Conservation (phyloP, 1,284 basidiomycete genomes). For the Moniliella sp. region DNA sequence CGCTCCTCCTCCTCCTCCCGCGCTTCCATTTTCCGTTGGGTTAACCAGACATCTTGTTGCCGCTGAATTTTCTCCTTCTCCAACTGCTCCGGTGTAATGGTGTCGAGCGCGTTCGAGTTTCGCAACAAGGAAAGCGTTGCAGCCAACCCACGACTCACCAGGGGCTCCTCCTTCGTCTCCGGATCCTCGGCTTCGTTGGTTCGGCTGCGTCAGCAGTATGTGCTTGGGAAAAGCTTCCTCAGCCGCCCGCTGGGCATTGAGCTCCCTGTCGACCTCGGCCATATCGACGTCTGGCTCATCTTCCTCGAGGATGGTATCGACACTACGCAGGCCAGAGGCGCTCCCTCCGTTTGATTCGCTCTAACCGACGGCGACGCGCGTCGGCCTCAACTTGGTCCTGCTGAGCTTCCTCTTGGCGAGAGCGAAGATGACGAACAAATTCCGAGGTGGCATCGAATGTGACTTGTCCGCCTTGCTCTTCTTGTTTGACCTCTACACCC, state of each 20-base stretch:
- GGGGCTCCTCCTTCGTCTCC: constrained; percentile 4
- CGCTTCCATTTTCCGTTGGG: constrained; percentile 54
- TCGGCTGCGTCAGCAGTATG: too few relatives aligned
- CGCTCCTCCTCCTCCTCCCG: constrained; percentile 53
- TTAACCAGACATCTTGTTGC: constrained; percentile 72
- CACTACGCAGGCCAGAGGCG: neutral
- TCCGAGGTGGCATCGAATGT: constrained; percentile 92
- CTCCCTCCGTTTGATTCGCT: neutral
- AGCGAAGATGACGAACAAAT: constrained; percentile 66
- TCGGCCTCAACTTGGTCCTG: neutral
- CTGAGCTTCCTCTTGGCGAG: neutral
- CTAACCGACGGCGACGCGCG: neutral
- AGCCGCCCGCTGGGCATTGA: neutral
- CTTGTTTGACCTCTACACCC: too few relatives aligned
- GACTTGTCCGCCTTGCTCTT: constrained; percentile 35
- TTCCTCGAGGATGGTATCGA: neutral
- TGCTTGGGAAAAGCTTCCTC: neutral
- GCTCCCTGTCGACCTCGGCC: neutral
- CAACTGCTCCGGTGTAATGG: constrained; percentile 45
- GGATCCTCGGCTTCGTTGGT: too few relatives aligned
- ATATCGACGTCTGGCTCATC: neutral
- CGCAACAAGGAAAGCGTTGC: constrained; percentile 67
- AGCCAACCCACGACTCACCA: constrained; percentile 46
- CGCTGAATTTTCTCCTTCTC: constrained; percentile 62
- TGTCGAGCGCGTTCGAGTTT: constrained; percentile 66